Percentiles rank a stretch among this genome's conserved stretches.
Conservation (phyloP, 2,329 filamentous ascomycete species). For the Penicillium decumbens region DNA sequence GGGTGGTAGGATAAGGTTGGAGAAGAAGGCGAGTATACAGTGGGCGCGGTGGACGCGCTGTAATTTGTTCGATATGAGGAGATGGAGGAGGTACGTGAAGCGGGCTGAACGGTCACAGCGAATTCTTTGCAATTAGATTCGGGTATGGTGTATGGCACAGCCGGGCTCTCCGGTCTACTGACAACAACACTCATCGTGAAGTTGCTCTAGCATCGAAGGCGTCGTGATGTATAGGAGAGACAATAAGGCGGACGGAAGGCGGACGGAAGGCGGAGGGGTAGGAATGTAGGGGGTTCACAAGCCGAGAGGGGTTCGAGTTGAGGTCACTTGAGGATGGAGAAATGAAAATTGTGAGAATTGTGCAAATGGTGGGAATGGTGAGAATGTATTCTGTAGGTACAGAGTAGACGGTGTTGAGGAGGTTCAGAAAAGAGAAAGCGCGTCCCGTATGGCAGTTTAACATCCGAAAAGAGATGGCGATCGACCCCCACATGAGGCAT, state of each 20-base stretch:
- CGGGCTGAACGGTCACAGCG: slow-evolving; percentile 28
- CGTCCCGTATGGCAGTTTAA: not conserved
- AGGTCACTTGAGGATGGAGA: not conserved
- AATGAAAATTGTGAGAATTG: not conserved
- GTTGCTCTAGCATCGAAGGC: slow-evolving; percentile 18
- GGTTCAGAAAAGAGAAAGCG: not conserved
- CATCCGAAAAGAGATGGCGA: slow-evolving; percentile 9
- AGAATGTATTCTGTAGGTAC: not conserved
- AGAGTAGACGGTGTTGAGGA: not conserved
- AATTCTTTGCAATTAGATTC: slow-evolving; percentile 28
- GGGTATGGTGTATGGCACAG: slow-evolving; percentile 29
- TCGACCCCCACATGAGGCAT: slow-evolving; percentile 23
- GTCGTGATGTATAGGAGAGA: slow-evolving; percentile 9
- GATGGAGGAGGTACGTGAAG: slow-evolving; percentile 32
- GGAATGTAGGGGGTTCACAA: slow-evolving; percentile 19
- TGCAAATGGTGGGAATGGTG: not conserved
- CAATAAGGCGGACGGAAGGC: slow-evolving; percentile 9
- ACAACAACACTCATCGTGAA: slow-evolving; percentile 40
- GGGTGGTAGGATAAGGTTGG: slow-evolving; percentile 33
- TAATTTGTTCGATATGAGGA: slow-evolving; percentile 40
- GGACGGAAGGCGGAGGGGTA: slow-evolving; percentile 15
- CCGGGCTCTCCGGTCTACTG: slow-evolving; percentile 35
- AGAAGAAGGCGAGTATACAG: slow-evolving; percentile 37
- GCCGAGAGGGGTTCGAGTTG: slow-evolving; percentile 8
- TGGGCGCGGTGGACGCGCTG: slow-evolving; percentile 36